Conservation (phyloP, 306 rosid genomes). For the Cucurbita pepo region DNA sequence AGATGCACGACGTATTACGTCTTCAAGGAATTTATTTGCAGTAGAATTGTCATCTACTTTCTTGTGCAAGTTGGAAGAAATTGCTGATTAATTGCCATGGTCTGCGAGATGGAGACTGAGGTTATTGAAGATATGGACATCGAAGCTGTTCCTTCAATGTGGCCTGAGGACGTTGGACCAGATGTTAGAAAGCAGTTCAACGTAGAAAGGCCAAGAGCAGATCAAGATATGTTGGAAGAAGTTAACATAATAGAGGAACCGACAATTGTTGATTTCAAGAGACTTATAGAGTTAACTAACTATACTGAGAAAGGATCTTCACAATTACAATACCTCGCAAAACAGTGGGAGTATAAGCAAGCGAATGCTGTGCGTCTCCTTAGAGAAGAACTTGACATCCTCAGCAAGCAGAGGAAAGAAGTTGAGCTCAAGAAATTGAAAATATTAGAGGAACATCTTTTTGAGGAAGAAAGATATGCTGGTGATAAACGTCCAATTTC, state of each 20-base stretch:
- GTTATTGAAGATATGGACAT: constrained; percentile 68
- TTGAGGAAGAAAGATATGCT: constrained; percentile 56
- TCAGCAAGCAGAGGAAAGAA: constrained; percentile 57
- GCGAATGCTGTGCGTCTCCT: constrained; percentile 82
- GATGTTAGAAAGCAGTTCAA: constrained; percentile 77
- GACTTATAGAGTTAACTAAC: constrained; percentile 68
- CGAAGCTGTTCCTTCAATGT: constrained; percentile 79
- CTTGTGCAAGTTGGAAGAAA: constrained; percentile 26
- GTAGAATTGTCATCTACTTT: constrained; percentile 7
- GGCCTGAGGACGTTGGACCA: constrained; percentile 88
- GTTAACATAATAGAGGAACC: constrained; percentile 67
- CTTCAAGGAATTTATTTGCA: background rate
- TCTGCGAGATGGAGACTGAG: constrained; percentile 69
- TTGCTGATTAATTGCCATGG: constrained; percentile 32
- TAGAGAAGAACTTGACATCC: constrained; percentile 67
- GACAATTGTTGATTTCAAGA: constrained; percentile 65
- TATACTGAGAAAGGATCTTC: constrained; percentile 79
- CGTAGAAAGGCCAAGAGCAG: constrained; percentile 71
- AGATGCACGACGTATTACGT: background rate
- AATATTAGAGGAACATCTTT: constrained; percentile 60
- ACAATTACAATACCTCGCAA: constrained; percentile 58
- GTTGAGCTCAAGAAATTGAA: constrained; percentile 81
- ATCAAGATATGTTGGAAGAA: constrained; percentile 83
- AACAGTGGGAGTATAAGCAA: constrained; percentile 86
- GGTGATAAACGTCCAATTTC: constrained; percentile 78